phyloP scores from a whole-genome alignment of 352 stramenopile species.

The Phytopythium kandeliae region DNA sequence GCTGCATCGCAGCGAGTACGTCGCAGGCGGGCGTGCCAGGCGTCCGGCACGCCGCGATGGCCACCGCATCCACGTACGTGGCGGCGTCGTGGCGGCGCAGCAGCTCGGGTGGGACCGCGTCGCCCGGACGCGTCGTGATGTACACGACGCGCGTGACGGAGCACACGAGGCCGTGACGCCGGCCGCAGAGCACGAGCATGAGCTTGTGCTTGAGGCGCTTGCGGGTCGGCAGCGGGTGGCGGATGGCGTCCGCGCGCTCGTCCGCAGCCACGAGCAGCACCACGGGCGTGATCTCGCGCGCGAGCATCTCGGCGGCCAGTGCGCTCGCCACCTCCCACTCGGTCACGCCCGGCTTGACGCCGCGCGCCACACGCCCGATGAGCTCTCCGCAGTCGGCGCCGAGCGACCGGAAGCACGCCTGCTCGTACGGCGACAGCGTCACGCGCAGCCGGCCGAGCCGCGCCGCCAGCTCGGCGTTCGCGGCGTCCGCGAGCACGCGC shows the following conservation, averaged over 20 bases:
- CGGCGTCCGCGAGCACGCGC: constrained; percentile 25
- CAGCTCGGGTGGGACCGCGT: constrained; percentile 30
- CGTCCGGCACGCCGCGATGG: constrained; percentile 32
- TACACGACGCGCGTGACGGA: constrained; percentile 68
- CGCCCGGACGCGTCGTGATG: constrained; percentile 31
- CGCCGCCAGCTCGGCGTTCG: constrained; percentile 18
- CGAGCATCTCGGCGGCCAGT: constrained; percentile 31
- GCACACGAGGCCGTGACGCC: constrained; percentile 50
- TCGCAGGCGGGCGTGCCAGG: constrained; percentile 28
- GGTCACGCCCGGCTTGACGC: constrained; percentile 31
- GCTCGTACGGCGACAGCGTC: constrained; percentile 51
- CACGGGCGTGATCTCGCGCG: constrained; percentile 41
- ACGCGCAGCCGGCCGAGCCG: constrained; percentile 28
- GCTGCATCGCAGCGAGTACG: constrained; percentile 50
- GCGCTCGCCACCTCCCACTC: constrained; percentile 53
- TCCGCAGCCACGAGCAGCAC: constrained; percentile 61
- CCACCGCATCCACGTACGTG: constrained; percentile 62
- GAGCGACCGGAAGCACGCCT: constrained; percentile 42
- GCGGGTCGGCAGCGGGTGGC: constrained; percentile 60
- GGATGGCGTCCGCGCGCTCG: constrained; percentile 57
- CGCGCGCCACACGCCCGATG: constrained; percentile 42
- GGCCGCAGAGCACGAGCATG: constrained; percentile 73
- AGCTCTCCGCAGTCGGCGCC: constrained; percentile 60
- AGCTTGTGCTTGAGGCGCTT: constrained; percentile 69
- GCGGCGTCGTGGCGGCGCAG: constrained; percentile 52